Evolutionary conservation across 768 basidiomycete species (phyloP).

Genomic region (Hebeloma cylindrosporum): DNA sequence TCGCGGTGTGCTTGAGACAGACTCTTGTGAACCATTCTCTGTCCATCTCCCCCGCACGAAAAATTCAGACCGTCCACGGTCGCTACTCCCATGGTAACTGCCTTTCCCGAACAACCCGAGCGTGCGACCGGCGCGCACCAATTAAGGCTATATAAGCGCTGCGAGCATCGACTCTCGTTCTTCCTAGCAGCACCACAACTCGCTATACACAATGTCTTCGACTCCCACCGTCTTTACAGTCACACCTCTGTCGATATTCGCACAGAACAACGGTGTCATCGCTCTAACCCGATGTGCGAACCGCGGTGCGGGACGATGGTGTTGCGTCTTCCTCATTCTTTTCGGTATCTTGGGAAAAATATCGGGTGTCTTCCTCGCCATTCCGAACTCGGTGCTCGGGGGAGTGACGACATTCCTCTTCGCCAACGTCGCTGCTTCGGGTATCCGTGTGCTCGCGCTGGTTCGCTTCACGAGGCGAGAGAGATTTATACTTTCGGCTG

Average conservation of each 20-base stretch:
- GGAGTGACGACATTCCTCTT: conserved; percentile 90
- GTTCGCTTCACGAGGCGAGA: conserved; percentile 61
- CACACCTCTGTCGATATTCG: conserved; percentile 77
- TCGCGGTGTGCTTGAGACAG: no score
- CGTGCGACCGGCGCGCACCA: no score
- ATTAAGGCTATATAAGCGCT: no score
- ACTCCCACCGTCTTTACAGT: no score
- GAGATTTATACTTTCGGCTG: conserved; percentile 68
- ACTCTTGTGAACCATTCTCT: no score
- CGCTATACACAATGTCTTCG: no score
- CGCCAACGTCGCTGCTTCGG: conserved; percentile 69
- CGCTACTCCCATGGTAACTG: no score
- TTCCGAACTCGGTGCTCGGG: conserved; percentile 80
- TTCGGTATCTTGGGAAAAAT: conserved; percentile 82
- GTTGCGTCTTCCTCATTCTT: conserved; percentile 75
- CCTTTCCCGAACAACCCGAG: no score
- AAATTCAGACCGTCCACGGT: no score
- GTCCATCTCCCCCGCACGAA: no score
- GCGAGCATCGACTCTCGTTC: no score
- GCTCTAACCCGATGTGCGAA: conserved; percentile 85
- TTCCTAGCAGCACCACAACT: no score
- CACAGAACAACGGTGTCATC: conserved; percentile 84
- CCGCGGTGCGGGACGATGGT: conserved; percentile 75
- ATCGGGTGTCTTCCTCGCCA: conserved; percentile 81
- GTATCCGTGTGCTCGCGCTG: conserved; percentile 66